Evolutionary conservation across 805 yeast species (phyloP).

Genomic region (Lipomyces lipofer): DNA sequence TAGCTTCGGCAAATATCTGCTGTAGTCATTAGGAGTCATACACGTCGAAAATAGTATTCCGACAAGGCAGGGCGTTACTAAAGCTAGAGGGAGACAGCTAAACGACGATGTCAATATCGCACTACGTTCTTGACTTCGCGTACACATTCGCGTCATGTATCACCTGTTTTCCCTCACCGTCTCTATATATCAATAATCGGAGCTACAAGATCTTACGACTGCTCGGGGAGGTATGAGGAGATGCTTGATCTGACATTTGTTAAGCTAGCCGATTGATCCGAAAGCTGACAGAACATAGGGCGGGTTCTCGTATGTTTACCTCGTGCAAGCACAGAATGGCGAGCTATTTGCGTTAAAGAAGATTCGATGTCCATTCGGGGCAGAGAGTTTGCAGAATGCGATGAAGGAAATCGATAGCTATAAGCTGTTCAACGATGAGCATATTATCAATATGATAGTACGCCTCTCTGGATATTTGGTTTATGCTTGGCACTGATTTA

Average conservation of each 20-base stretch:
- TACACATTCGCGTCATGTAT: slow-evolving; percentile 41
- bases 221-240: slow-evolving; percentile 77
- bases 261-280: too few relatives aligned
- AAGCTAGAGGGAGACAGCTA: too few relatives aligned
- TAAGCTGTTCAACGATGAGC: slow-evolving; percentile 66
- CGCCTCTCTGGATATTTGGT: background rate
- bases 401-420: slow-evolving; percentile 77
- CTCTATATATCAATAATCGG: slow-evolving; percentile 60
- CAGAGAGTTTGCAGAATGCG: slow-evolving; percentile 70
- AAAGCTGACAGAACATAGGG: too few relatives aligned
- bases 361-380: slow-evolving; percentile 84
- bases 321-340: slow-evolving; percentile 56
- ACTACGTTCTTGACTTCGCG: slow-evolving; percentile 35
- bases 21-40: too few relatives aligned
- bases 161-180: slow-evolving; percentile 51
- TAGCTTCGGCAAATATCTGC: too few relatives aligned
- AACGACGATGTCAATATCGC: slow-evolving; percentile 21
- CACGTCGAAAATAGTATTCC: too few relatives aligned
- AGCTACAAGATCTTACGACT: slow-evolving; percentile 63
- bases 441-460: slow-evolving; percentile 59
- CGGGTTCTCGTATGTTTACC: slow-evolving; percentile 81
- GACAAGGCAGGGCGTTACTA: too few relatives aligned
- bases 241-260: too few relatives aligned
- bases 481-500: background rate
- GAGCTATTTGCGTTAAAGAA: slow-evolving; percentile 72